phyloP scores from a whole-genome alignment of 129 eudicot genomes.

The Gnaphalium uliginosum region DNA sequence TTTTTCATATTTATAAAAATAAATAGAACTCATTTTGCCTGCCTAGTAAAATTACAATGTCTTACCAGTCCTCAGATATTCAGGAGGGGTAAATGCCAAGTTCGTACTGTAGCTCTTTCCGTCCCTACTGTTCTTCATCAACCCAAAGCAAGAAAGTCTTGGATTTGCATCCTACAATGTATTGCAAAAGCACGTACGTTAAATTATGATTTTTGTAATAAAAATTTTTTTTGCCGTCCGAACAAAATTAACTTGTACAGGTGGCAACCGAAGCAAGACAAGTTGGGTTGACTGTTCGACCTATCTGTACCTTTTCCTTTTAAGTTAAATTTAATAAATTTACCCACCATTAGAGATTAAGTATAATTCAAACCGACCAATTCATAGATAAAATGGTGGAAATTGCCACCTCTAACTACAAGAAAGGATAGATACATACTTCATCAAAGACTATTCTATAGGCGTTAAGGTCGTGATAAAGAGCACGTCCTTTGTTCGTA shows the following conservation, averaged over 20 bases:
- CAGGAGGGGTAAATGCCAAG: conserved; percentile 87
- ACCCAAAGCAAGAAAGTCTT: conserved; percentile 76
- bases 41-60: background rate
- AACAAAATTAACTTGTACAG: background rate
- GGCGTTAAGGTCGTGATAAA: conserved; percentile 83
- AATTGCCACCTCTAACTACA: background rate
- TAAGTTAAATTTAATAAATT: too few species aligned
- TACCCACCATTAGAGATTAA: background rate
- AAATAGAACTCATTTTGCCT: background rate
- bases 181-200: background rate
- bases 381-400: background rate
- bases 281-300: background rate
- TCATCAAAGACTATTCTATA: conserved; percentile 78
- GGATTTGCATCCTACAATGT: conserved; percentile 66
- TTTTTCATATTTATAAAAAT: too few species aligned
- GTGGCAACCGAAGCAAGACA: background rate
- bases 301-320: background rate
- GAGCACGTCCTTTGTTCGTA: conserved; percentile 75
- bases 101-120: conserved; percentile 89
- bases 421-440: conserved; percentile 27
- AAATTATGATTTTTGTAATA: background rate
- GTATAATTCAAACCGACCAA: background rate
- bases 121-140: conserved; percentile 87
- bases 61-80: conserved; percentile 75
- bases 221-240: background rate